Evolutionary conservation across 345 rosid species (phyloP).

Genomic region (Dovyalis caffra): DNA sequence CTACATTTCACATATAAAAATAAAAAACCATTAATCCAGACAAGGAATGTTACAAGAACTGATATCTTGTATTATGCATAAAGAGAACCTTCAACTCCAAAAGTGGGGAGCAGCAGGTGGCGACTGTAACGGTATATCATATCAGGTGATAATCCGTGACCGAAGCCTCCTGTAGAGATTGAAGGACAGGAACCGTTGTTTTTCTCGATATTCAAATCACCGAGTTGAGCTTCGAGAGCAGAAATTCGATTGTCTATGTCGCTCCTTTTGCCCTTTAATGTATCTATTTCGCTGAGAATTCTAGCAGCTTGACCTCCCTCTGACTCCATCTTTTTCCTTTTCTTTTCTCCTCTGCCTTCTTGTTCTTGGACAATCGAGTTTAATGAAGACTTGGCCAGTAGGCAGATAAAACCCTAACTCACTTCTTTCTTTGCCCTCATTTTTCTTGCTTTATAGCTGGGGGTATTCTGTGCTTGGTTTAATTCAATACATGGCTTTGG

Average conservation of each 20-base stretch:
- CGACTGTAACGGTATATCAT: slow-evolving; percentile 89
- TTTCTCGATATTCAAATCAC: slow-evolving; percentile 22
- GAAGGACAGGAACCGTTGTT: slow-evolving; percentile 37
- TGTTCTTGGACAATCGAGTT: no score
- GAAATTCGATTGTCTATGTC: slow-evolving; percentile 64
- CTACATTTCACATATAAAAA: slow-evolving; percentile 30
- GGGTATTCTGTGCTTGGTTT: no score
- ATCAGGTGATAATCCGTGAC: slow-evolving; percentile 61
- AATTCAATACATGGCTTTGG: no score
- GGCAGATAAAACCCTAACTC: no score
- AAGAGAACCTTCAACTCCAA: slow-evolving; percentile 73
- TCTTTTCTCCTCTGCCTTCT: no score
- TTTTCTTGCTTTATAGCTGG: no score
- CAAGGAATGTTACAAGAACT: neutral
- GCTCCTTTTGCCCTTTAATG: slow-evolving; percentile 43
- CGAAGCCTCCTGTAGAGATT: slow-evolving; percentile 22
- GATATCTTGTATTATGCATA: neutral
- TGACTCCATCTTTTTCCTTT: slow-evolving; percentile 3
- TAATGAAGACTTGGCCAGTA: neutral
- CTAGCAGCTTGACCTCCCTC: slow-evolving; percentile 9
- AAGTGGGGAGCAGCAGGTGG: slow-evolving; percentile 81
- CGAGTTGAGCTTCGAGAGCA: slow-evolving; percentile 66
- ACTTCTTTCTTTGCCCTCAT: no score
- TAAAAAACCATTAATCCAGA: neutral
- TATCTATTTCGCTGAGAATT: slow-evolving; percentile 14